Evolutionary conservation across 257 asterid genomes (phyloP), one percentile per base, ranked within the genome.

Genomic region (Linaria vulgaris): DNA sequence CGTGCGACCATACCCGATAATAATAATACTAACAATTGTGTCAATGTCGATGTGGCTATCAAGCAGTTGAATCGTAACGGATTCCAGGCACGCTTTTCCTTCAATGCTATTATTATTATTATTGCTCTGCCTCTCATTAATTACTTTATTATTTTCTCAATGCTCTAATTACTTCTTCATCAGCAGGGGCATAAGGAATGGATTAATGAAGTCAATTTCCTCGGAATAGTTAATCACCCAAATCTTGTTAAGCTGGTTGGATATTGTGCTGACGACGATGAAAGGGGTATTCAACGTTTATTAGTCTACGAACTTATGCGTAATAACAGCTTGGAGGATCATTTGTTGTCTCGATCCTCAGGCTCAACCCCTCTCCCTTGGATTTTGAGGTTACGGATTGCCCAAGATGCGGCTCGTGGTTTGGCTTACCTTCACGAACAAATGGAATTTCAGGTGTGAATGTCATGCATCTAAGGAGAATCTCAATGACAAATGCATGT

Each of bases 371-470:
- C 91, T 63, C 90, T 89, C 48, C 78, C 91, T 0, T 92, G 99
- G 99, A 52, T 71, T 17, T 64, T 69, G 71, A 82, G 99, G 69
- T 60, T 92, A 56, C 85, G 67, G 77, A 85, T 92, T 60, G 96
- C 96, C 9, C 97, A 78, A 66, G 99, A 88, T 73, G 97, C 96
- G 50, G 99, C 97, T 59, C 89, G 92, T 20, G 96, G 99, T 21
- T 67, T 92, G 77, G 95, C 96, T 0, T 87, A 92, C 63, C 96
- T 92, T 68, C 99, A 92, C 0, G 99, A 92, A 76, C 94, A 88
- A 82, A 87, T 92, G 97, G 97, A 89, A 65, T 89, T 92, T 79
- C 96, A 92, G 98, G 98, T 92, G 66, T n/a, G n/a, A n/a, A n/a
- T n/a, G n/a, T n/a, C n/a, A n/a, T n/a, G n/a, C n/a, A n/a, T n/a